Percentiles rank a stretch among this genome's conserved stretches.
Conservation (phyloP, 495 filamentous ascomycete species). For the Xylaria acuta region DNA sequence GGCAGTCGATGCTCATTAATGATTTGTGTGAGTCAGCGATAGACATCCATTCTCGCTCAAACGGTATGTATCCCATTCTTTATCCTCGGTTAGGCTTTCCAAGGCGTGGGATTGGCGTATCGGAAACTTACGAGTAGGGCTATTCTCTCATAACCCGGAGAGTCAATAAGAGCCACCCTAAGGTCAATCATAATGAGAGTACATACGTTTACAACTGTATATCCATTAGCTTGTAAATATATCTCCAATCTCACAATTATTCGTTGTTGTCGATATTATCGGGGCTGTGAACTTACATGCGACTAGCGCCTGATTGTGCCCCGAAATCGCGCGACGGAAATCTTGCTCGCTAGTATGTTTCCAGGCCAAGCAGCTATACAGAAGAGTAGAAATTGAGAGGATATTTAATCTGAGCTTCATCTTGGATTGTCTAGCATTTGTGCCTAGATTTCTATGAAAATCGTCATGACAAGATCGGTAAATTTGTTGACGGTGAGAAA, state of each 20-base stretch:
- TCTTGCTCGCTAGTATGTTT: slow-evolving; percentile 42
- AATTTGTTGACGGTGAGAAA: background rate
- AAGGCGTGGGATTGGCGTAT: background rate
- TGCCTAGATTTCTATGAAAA: background rate
- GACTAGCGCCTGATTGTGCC: slow-evolving; percentile 46
- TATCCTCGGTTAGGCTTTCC: background rate
- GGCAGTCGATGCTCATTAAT: slow-evolving; percentile 53
- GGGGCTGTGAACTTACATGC: slow-evolving; percentile 47
- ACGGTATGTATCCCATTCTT: slow-evolving; percentile 44
- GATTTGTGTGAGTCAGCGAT: slow-evolving; percentile 37
- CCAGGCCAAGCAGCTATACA: slow-evolving; percentile 39
- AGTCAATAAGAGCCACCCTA: background rate
- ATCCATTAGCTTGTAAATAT: background rate
- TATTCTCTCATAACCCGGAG: background rate
- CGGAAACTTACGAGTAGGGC: slow-evolving; percentile 40
- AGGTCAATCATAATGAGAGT: background rate
- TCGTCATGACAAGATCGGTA: background rate
- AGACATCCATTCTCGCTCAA: slow-evolving; percentile 49
- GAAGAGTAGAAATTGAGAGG: slow-evolving; percentile 29
- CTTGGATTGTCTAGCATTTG: slow-evolving; percentile 23
- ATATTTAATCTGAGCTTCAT: slow-evolving; percentile 33
- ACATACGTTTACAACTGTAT: slow-evolving; percentile 33
- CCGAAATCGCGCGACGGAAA: slow-evolving; percentile 37
- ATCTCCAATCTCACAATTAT: background rate
- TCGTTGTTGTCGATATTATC: background rate